These are phyloP conservation scores for Puccinia coronata DNA, from an alignment of 1,284 basidiomycete species.

Conservation along the genomic window DNA sequence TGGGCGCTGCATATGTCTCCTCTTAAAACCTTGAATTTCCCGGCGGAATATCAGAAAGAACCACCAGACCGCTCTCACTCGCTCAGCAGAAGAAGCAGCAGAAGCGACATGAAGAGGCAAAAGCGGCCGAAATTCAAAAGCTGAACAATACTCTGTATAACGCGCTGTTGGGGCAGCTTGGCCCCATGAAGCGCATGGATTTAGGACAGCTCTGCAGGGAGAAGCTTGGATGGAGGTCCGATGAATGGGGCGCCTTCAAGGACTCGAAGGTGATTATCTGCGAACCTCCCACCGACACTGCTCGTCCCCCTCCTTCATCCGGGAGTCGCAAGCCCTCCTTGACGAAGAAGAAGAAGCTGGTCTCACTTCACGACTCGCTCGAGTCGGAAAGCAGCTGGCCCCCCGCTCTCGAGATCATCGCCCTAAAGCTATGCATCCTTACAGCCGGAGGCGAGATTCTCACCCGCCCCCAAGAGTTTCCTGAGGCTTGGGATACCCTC, in stretches of 20 bases:
- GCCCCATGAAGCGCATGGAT: background rate
- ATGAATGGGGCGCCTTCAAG: slow-evolving; percentile 6
- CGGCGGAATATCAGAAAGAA: background rate
- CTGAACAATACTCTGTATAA: no score
- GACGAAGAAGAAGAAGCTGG: no score
- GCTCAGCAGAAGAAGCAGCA: background rate
- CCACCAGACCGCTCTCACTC: background rate
- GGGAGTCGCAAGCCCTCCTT: background rate
- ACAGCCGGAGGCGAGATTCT: background rate
- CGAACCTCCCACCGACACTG: background rate
- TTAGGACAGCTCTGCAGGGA: slow-evolving; percentile 3
- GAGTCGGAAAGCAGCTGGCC: background rate
- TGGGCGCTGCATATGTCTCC: background rate
- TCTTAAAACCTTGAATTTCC: background rate
- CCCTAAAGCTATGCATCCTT: slow-evolving; percentile 9
- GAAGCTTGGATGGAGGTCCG: slow-evolving; percentile 5
- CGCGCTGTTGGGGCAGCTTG: no score
- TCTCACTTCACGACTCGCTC: no score
- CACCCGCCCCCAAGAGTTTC: background rate
- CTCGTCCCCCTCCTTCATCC: background rate
- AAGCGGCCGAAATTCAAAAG: background rate
- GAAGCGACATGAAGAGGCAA: background rate
- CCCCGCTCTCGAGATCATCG: background rate
- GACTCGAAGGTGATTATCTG: background rate
- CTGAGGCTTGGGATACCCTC: background rate